Evolutionary conservation across 2,329 filamentous ascomycete species (phyloP).

Genomic region (Rhynchosporium graminicola): DNA sequence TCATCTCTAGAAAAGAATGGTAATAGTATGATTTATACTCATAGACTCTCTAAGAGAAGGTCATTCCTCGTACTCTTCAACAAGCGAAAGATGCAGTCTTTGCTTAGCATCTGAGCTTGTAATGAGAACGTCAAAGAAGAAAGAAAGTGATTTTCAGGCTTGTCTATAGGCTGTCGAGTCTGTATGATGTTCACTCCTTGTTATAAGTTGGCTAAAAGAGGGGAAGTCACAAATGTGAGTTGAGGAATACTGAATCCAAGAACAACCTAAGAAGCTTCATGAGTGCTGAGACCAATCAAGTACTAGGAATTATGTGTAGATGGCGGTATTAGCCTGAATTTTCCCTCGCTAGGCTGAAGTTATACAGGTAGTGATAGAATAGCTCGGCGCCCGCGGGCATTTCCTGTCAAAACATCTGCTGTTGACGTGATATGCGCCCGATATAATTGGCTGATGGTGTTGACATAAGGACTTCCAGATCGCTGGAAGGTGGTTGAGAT

Average conservation of each 20-base stretch:
- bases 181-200: not conserved
- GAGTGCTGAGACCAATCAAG: conserved; percentile 6
- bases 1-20: conserved; percentile 14
- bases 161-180: conserved; percentile 2
- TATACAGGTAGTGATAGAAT: not conserved
- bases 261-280: not conserved
- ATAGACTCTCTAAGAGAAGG: not conserved
- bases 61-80: not conserved
- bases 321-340: not conserved
- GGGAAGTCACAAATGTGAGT: not conserved
- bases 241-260: conserved; percentile 4
- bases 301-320: not conserved
- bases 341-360: conserved; percentile 5
- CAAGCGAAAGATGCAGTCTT: not conserved
- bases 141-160: not conserved
- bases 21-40: conserved; percentile 9
- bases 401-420: not conserved
- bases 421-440: not conserved
- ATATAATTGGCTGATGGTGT: not conserved
- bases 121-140: conserved; percentile 2
- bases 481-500: conserved; percentile 6
- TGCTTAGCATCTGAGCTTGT: not conserved
- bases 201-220: conserved; percentile 7
- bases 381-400: conserved; percentile 8
- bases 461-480: conserved; percentile 2